Conservation (phyloP, 2,329 filamentous ascomycete genomes). For the Colletotrichum brevisporum region DNA sequence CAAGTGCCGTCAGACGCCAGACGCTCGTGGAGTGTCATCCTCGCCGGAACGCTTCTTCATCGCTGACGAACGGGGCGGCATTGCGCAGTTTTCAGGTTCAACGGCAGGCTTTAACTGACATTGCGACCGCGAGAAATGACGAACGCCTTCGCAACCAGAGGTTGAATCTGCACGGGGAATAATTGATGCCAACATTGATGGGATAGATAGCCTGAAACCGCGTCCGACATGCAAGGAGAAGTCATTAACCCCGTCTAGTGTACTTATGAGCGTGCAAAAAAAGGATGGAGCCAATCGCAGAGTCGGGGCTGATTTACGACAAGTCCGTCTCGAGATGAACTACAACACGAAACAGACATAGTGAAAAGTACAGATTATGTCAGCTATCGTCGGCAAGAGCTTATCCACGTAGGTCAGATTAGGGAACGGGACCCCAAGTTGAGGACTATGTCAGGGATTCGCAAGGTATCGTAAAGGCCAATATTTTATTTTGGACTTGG, state of each 20-base stretch:
- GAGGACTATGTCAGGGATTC: no score
- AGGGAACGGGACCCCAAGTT: no score
- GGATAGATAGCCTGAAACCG: neutral
- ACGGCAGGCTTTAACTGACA: constrained; percentile 10
- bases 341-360: no score
- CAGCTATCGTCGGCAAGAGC: constrained; percentile 14
- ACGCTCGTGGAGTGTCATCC: constrained; percentile 91
- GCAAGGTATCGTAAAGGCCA: no score
- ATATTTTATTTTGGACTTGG: no score
- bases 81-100: constrained; percentile 44
- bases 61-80: constrained; percentile 47
- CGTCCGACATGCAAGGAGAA: constrained; percentile 62
- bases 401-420: no score
- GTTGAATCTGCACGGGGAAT: constrained; percentile 58
- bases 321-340: no score
- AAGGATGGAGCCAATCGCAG: neutral
- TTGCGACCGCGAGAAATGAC: constrained; percentile 54
- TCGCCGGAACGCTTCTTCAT: constrained; percentile 60
- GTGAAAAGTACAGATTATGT: constrained; percentile 33
- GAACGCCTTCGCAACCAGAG: constrained; percentile 65
- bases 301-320: neutral
- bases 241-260: constrained; percentile 76
- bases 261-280: constrained; percentile 95
- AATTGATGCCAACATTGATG: constrained; percentile 25
- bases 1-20: constrained; percentile 84